phyloP scores from a whole-genome alignment of 2,329 filamentous ascomycete genomes.

The Aspergillus novoparasiticus region DNA sequence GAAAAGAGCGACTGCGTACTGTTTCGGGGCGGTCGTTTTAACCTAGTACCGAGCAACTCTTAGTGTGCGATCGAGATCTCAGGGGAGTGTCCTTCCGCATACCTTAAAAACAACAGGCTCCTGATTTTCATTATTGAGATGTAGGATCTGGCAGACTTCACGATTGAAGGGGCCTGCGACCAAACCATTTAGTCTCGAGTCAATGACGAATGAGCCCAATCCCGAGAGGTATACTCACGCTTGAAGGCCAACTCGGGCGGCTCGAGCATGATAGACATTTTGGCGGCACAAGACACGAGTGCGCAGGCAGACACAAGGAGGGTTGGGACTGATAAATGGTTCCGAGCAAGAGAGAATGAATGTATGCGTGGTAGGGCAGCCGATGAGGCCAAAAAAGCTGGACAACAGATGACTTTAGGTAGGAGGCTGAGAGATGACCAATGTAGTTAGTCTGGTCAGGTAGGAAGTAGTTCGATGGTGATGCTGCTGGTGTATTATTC shows the following conservation, averaged over 20 bases:
- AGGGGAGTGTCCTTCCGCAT: constrained; percentile 25
- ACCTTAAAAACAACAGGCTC: constrained; percentile 68
- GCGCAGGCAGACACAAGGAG: not conserved
- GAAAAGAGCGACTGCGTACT: constrained; percentile 63
- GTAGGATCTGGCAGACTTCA: constrained; percentile 64
- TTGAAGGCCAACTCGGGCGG: constrained; percentile 90
- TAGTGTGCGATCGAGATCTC: constrained; percentile 26
- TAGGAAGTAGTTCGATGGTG: not conserved
- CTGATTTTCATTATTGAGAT: constrained; percentile 59
- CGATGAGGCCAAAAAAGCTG: not conserved
- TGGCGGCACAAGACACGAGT: constrained; percentile 28
- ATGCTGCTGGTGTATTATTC: constrained; percentile 7
- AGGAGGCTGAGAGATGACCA: constrained; percentile 1
- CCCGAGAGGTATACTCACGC: constrained; percentile 56
- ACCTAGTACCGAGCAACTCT: constrained; percentile 60
- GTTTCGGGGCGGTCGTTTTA: constrained; percentile 98
- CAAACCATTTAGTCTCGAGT: constrained; percentile 19
- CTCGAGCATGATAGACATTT: constrained; percentile 94
- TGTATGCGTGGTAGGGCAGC: not conserved
- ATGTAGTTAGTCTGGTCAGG: not conserved
- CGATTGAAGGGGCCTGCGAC: constrained; percentile 64
- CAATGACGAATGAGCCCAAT: not conserved
- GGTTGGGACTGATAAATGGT: constrained; percentile 7
- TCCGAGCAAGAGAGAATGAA: not conserved
- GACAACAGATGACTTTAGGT: not conserved